Percentiles rank a stretch among this genome's conserved stretches.
Evolutionary conservation across 2,329 filamentous ascomycete species (phyloP).

Genomic region (Paecilomyces sp.): DNA sequence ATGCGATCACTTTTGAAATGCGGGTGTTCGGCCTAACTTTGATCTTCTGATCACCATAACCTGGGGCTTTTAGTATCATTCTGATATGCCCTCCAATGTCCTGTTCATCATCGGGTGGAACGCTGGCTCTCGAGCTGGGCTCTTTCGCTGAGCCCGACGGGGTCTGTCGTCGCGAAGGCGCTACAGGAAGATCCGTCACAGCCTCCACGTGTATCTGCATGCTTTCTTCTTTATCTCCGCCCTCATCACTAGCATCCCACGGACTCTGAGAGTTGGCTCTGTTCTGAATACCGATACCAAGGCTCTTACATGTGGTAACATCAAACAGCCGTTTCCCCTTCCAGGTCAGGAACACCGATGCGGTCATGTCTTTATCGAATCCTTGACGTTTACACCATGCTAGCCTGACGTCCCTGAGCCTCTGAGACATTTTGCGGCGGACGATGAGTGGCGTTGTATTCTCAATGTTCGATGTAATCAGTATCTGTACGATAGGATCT

Average conservation of each 20-base stretch:
- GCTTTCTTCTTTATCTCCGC: conserved; percentile 45
- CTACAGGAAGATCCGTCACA: conserved; percentile 61
- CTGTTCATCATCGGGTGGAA: conserved; percentile 3
- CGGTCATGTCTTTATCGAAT: conserved; percentile 42
- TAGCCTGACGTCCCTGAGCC: conserved; percentile 58
- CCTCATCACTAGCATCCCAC: conserved; percentile 35
- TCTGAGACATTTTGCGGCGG: conserved; percentile 59
- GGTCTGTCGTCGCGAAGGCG: conserved; percentile 15
- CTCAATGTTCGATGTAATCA: conserved; percentile 62
- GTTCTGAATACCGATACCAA: conserved; percentile 49
- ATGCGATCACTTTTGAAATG: conserved; percentile 55
- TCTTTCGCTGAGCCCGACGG: conserved; percentile 11
- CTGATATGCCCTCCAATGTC: conserved; percentile 29
- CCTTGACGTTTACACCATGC: conserved; percentile 63
- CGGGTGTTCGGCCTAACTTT: conserved; percentile 42
- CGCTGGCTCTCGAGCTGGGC: conserved; percentile 7
- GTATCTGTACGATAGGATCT: conserved; percentile 49
- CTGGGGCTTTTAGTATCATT: conserved; percentile 47
- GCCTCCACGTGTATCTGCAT: conserved; percentile 66
- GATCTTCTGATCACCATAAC: conserved; percentile 44
- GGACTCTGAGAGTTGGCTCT: conserved; percentile 30
- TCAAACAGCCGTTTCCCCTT: conserved; percentile 65
- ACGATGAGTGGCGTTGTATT: conserved; percentile 55
- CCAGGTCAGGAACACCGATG: conserved; percentile 71
- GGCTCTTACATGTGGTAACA: conserved; percentile 62